These are phyloP conservation scores for Toxicodendron radicans DNA, from an alignment of 345 rosid genomes.

Conservation along the genomic window DNA sequence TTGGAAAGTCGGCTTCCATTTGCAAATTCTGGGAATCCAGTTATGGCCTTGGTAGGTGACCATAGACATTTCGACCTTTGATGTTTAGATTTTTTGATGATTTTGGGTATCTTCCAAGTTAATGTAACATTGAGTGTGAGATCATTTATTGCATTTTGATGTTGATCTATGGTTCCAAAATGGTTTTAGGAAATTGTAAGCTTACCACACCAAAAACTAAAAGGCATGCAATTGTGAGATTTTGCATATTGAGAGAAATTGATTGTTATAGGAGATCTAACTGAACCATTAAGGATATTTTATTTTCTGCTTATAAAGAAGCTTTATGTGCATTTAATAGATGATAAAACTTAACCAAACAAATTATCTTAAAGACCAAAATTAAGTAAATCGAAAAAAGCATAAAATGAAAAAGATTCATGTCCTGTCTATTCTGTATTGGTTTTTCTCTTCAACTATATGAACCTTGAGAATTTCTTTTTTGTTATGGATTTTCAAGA, in stretches of 20 bases:
- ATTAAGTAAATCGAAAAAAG: no score
- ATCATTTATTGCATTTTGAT: background rate
- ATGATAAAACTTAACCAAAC: no score
- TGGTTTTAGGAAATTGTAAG: background rate
- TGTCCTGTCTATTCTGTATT: no score
- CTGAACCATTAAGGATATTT: no score
- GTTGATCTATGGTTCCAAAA: background rate
- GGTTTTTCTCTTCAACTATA: no score
- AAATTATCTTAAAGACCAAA: no score
- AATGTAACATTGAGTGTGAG: background rate
- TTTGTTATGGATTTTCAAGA: no score
- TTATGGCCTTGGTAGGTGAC: constrained; percentile 84
- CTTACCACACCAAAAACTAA: background rate
- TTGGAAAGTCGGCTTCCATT: constrained; percentile 79
- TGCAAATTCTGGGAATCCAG: constrained; percentile 83
- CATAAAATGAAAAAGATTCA: no score
- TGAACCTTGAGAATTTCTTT: no score
- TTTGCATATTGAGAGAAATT: background rate
- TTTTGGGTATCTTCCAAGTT: background rate
- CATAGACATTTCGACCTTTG: constrained; percentile 6
- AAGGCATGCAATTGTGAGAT: background rate
- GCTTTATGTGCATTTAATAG: no score
- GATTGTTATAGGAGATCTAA: no score
- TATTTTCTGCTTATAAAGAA: no score
- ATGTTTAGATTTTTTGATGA: background rate